Evolutionary conservation across 225 moss, liverwort and hornwort species (phyloP).

Genomic region (Asterella californica): DNA sequence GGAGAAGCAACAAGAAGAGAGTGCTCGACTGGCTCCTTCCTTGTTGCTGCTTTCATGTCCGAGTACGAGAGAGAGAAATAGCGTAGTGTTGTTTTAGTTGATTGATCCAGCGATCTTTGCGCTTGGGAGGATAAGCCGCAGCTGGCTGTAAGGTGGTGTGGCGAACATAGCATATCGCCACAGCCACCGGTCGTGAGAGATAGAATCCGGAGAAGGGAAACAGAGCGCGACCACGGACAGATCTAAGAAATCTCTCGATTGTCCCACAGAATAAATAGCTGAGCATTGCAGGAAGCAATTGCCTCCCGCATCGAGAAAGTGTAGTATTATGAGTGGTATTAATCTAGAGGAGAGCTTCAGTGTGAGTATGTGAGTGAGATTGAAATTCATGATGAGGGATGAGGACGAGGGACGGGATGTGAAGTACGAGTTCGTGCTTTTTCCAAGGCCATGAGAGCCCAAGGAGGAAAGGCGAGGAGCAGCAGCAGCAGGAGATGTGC

Average conservation of each 20-base stretch:
- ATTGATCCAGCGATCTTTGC: neutral
- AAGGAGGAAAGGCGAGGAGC: slow-evolving; percentile 13
- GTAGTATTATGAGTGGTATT: neutral
- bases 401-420: slow-evolving; percentile 22
- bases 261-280: neutral
- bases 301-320: neutral
- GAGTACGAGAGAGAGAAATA: neutral
- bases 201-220: neutral
- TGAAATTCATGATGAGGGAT: slow-evolving; percentile 1
- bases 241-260: neutral
- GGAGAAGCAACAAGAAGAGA: neutral
- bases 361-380: neutral
- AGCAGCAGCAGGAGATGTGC: neutral
- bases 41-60: slow-evolving; percentile 1
- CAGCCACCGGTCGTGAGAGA: neutral
- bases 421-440: slow-evolving; percentile 3
- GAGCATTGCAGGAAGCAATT: neutral
- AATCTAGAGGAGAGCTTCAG: neutral
- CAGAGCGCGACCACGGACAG: neutral
- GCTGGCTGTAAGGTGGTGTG: neutral
- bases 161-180: neutral
- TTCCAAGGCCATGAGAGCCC: slow-evolving; percentile 23
- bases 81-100: neutral
- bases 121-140: neutral
- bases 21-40: neutral